Evolutionary conservation across 495 filamentous ascomycete species (phyloP).

Genomic region (Neurospora discreta): DNA sequence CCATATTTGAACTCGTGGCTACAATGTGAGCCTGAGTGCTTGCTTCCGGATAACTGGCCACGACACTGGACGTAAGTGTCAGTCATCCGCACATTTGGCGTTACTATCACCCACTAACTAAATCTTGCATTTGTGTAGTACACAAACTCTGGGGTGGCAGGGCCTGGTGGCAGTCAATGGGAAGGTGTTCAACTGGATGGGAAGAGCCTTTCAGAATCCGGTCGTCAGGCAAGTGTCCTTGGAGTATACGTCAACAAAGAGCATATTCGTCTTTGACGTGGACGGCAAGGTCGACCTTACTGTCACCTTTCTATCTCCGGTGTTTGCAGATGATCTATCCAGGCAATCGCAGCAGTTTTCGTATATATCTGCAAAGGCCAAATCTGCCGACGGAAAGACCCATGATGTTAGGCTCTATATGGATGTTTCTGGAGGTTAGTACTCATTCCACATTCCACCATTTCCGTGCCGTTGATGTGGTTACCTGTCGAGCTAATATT

Average conservation of each 20-base stretch:
- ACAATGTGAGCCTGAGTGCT: slow-evolving; percentile 13
- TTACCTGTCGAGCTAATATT: slow-evolving; percentile 13
- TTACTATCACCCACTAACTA: slow-evolving; percentile 3
- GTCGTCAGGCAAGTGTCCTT: slow-evolving; percentile 38
- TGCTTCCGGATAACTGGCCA: slow-evolving; percentile 20
- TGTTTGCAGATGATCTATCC: slow-evolving; percentile 74
- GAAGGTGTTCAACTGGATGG: slow-evolving; percentile 50
- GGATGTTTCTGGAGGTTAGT: slow-evolving; percentile 76
- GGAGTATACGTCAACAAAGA: slow-evolving; percentile 78
- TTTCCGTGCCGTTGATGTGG: slow-evolving; percentile 27
- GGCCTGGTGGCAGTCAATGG: slow-evolving; percentile 47
- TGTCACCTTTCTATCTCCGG: slow-evolving; percentile 77
- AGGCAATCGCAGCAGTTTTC: slow-evolving; percentile 80
- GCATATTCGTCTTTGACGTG: slow-evolving; percentile 74
- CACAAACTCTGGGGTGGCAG: slow-evolving; percentile 66
- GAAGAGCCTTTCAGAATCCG: slow-evolving; percentile 43
- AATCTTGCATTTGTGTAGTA: slow-evolving; percentile 39
- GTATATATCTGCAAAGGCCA: slow-evolving; percentile 66
- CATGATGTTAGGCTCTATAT: slow-evolving; percentile 72
- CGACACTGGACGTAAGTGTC: slow-evolving; percentile 19
- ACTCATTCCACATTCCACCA: slow-evolving; percentile 36
- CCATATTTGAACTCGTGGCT: slow-evolving; percentile 24
- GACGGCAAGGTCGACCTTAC: slow-evolving; percentile 53
- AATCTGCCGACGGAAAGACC: slow-evolving; percentile 37
- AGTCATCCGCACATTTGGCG: background rate